Percentiles rank a stretch among this genome's conserved stretches.
Conservation (phyloP, 306 rosid species). For the Inga leiocalycina region DNA sequence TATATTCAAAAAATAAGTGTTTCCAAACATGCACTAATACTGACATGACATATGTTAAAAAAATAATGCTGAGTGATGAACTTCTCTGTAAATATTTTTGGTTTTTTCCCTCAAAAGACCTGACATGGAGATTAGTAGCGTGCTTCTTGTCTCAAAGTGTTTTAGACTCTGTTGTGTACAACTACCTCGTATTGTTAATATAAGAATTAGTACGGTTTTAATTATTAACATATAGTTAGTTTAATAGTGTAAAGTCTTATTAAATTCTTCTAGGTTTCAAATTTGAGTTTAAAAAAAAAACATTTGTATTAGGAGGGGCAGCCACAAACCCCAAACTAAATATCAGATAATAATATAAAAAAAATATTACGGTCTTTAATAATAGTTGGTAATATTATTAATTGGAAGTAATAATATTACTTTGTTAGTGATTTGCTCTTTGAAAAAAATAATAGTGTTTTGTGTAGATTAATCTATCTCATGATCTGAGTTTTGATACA, state of each 20-base stretch:
- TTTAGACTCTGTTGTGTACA: background rate
- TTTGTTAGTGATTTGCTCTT: background rate
- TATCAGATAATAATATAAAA: no score
- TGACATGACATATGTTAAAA: background rate
- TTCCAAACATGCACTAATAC: background rate
- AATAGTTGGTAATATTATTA: no score
- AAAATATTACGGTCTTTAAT: no score
- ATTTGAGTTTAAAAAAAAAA: rapidly evolving
- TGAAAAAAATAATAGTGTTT: background rate
- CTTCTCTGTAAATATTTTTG: background rate
- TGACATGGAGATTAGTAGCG: no score
- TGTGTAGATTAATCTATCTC: background rate
- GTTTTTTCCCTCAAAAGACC: background rate
- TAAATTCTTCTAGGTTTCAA: no score
- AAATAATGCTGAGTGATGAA: background rate
- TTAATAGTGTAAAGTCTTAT: rapidly evolving
- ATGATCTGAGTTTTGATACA: background rate
- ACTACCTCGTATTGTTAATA: no score
- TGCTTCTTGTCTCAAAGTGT: background rate
- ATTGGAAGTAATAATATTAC: background rate
- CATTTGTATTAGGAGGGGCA: no score
- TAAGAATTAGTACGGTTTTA: no score
- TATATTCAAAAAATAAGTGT: no score
- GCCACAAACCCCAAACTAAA: rapidly evolving
- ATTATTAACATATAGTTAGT: no score